Base-by-base conservation (phyloP, 2,329 filamentous ascomycete species). In the Spiromastix sp. region DNA sequence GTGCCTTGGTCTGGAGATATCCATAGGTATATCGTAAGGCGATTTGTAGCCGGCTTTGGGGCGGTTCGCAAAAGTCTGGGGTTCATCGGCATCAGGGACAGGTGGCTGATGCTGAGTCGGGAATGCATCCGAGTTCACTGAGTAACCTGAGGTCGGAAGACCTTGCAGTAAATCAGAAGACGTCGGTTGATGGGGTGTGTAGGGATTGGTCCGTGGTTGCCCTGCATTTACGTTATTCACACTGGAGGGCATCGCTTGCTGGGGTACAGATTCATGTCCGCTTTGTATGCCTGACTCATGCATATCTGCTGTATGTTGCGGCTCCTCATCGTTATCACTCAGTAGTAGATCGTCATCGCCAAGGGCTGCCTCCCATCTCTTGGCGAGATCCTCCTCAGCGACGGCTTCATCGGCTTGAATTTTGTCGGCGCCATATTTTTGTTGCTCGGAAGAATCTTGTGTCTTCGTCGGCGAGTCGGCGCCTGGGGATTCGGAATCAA, bases 1-100 rank as follows among this genome's bases (percentile, higher is more conserved):
- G 28, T 71, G 59, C 35, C 73, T 72, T 39, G 81, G 61, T 17
- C 59, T 56, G 17, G 69, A 73, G 19, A 98, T 72, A 36, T 95
- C 89, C 60, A 91, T 84, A 3, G 91, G 91, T 13, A 98, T 68
- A 61, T 98, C 93, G 50, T 95, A 98, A 0, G 91, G 91, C 13
- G 89, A 96, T 32, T 81, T 73, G 55, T 98, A 98, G 5, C 89
- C 87, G 37, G 84, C 84, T 60, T 93, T 96, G 3, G 85, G 67
- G 57, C 93, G 93, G 57, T 89, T 81, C 4, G 74, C 85, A 58
- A 94, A 98, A 59, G 89, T 96, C 54, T 93, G 77, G 1, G 75
- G 68, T 59, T 77, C 77, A 39, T 44, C 45, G 48, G 71, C 48
- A 42, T 71, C 63, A n/a, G 68, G 67, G 31, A 61, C 52, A 12